Percentiles rank a stretch among this genome's conserved stretches.
phyloP scores from a whole-genome alignment of 2,329 filamentous ascomycete genomes.

The Calonectria pteridis region DNA sequence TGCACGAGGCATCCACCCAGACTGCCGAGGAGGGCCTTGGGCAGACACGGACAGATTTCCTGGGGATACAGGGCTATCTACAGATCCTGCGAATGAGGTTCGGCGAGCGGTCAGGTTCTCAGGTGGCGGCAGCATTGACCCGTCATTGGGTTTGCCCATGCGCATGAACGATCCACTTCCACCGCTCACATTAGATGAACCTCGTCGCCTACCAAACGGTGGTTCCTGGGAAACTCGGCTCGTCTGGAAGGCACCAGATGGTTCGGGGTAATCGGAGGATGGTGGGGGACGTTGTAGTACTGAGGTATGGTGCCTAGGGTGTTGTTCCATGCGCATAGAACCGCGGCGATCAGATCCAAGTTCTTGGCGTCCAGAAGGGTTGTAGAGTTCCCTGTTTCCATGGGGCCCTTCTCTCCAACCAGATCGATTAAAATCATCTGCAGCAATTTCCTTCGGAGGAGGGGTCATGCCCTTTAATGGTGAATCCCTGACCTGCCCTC shows the following conservation, averaged over 20 bases:
- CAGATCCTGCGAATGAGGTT: conserved; percentile 62
- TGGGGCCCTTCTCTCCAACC: conserved; percentile 81
- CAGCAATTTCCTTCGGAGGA: conserved; percentile 83
- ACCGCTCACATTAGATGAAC: conserved; percentile 92
- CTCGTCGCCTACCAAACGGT: conserved; percentile 80
- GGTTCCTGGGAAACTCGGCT: conserved; percentile 75
- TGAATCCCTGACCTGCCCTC: conserved; percentile 68
- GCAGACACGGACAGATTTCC: conserved; percentile 39
- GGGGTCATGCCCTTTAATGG: conserved; percentile 66
- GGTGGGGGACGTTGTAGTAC: conserved; percentile 80
- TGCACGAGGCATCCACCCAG: conserved; percentile 48
- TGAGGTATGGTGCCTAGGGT: conserved; percentile 80
- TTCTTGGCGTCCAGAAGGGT: conserved; percentile 95
- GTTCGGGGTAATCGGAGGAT: conserved; percentile 77
- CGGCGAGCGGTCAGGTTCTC: conserved; percentile 61
- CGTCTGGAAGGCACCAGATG: conserved; percentile 88
- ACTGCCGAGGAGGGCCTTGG: conserved; percentile 44
- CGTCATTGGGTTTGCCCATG: conserved; percentile 58
- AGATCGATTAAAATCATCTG: conserved; percentile 91
- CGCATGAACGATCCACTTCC: conserved; percentile 80
- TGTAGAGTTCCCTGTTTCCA: conserved; percentile 83
- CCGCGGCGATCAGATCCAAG: conserved; percentile 84
- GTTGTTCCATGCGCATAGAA: conserved; percentile 74
- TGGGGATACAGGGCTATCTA: conserved; percentile 65
- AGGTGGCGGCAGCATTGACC: conserved; percentile 55